Conservation (phyloP, 192 early-diverging fungal genomes). For the Fimicolochytrium jonesii region DNA sequence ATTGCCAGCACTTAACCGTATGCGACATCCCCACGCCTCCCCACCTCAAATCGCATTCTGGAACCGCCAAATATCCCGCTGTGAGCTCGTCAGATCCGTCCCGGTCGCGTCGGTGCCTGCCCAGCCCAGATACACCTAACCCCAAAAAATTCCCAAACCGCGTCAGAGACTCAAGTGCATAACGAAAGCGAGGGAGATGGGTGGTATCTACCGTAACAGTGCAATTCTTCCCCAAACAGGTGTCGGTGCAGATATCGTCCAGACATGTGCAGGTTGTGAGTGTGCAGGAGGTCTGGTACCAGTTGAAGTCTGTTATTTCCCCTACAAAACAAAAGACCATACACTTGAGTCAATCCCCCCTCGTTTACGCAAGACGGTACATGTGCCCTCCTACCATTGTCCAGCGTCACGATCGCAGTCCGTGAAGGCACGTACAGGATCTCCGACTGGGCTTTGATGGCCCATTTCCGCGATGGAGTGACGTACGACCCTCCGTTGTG, state of each 20-base stretch:
- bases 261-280: conserved; percentile 39
- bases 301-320: conserved; percentile 13
- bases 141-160: conserved; percentile 5
- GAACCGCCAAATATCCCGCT: conserved; percentile 38
- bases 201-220: conserved; percentile 16
- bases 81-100: conserved; percentile 8
- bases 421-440: conserved; percentile 34
- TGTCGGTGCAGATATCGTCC: conserved; percentile 38
- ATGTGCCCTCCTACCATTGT: conserved; percentile 25
- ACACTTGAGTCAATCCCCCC: background rate
- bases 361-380: background rate
- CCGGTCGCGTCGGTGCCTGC: conserved; percentile 6
- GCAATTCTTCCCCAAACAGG: conserved; percentile 25
- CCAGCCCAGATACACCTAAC: conserved; percentile 19
- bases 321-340: background rate
- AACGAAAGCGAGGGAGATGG: background rate
- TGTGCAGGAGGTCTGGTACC: conserved; percentile 39
- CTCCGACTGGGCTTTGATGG: conserved; percentile 1
- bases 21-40: too few relatives aligned
- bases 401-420: conserved; percentile 30
- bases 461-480: conserved; percentile 22
- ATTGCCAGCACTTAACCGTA: too few relatives aligned
- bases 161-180: conserved; percentile 30
- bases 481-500: too few relatives aligned
- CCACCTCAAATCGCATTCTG: conserved; percentile 40